These are phyloP conservation scores for Grammothele lineata DNA, from an alignment of 768 basidiomycete species.

Conservation along the genomic window DNA sequence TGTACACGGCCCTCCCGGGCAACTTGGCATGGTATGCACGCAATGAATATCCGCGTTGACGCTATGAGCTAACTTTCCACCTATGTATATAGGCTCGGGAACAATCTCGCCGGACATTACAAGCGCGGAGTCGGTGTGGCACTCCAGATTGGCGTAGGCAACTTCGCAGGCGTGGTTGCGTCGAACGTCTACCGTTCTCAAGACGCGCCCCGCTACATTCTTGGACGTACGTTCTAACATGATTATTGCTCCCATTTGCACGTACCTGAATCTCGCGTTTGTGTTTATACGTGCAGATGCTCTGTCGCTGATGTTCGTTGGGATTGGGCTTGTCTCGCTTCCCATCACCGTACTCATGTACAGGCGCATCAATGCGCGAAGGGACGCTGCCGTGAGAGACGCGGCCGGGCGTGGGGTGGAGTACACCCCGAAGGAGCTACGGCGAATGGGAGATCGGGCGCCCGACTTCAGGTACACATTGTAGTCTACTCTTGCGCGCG, in stretches of 20 bases:
- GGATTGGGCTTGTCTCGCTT: conserved; percentile 51
- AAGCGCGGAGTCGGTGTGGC: conserved; percentile 69
- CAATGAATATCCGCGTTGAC: no score
- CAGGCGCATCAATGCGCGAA: conserved; percentile 47
- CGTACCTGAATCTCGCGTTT: no score
- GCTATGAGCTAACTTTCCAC: no score
- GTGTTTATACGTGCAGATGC: conserved; percentile 36
- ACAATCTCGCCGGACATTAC: conserved; percentile 63
- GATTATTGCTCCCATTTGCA: no score
- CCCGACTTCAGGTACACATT: conserved; percentile 58
- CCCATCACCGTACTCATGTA: conserved; percentile 49
- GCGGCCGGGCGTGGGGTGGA: conserved; percentile 26
- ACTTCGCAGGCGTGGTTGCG: conserved; percentile 60
- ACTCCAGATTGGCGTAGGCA: conserved; percentile 62
- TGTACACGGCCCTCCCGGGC: conserved; percentile 57
- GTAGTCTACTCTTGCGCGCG: no score
- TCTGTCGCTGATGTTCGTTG: conserved; percentile 61
- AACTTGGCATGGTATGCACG: conserved; percentile 56
- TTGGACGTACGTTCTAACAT: conserved; percentile 53
- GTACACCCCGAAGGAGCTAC: conserved; percentile 22
- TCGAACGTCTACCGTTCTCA: conserved; percentile 56
- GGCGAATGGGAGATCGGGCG: conserved; percentile 52
- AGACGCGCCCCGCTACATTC: conserved; percentile 55
- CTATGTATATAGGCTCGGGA: conserved; percentile 58
- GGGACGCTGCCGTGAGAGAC: conserved; percentile 43